Evolutionary conservation across 176 grass and related monocot species (phyloP).

Genomic region (Hordeum marinum): DNA sequence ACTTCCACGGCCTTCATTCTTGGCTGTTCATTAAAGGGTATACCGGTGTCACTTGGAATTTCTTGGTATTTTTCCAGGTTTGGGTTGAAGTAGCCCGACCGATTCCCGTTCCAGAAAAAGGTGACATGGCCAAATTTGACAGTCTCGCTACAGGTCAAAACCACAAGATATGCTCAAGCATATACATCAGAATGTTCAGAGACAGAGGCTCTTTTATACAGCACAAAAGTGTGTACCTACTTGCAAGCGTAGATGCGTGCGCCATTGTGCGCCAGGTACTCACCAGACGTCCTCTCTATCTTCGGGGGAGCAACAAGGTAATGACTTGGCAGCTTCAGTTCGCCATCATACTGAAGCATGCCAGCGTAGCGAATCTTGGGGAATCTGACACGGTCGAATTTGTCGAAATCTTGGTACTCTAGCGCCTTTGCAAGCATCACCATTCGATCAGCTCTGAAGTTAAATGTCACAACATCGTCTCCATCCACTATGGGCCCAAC

Average conservation of each 20-base stretch:
- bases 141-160: constrained; percentile 58
- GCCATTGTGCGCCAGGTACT: constrained; percentile 79
- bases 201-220: neutral
- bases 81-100: constrained; percentile 84
- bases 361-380: constrained; percentile 78
- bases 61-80: constrained; percentile 76
- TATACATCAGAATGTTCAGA: neutral
- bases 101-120: constrained; percentile 98
- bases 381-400: constrained; percentile 65
- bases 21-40: constrained; percentile 75
- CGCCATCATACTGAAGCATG: constrained; percentile 89
- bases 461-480: constrained; percentile 85
- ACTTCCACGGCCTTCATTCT: constrained; percentile 95
- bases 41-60: constrained; percentile 79
- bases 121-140: constrained; percentile 97
- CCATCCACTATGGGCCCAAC: constrained; percentile 71
- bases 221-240: constrained; percentile 45
- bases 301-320: constrained; percentile 86
- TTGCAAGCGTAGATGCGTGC: constrained; percentile 83
- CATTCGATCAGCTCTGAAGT: constrained; percentile 91
- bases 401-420: constrained; percentile 72
- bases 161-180: neutral
- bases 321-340: constrained; percentile 69
- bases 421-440: constrained; percentile 82
- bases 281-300: constrained; percentile 79